Conservation (phyloP, 169 alveolate genomes). For the Eimeria sp. region DNA sequence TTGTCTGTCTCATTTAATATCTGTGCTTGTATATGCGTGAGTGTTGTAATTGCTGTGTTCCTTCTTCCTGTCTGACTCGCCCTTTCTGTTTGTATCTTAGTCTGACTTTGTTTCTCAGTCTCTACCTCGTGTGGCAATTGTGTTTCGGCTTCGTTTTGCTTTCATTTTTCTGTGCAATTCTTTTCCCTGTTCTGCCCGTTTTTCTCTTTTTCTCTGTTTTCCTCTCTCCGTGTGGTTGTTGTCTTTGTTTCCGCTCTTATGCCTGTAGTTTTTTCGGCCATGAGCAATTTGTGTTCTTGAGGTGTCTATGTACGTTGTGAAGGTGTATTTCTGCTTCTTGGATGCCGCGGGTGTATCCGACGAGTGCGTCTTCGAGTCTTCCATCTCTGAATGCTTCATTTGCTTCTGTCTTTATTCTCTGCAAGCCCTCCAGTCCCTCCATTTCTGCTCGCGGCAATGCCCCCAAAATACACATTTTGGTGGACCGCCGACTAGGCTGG, state of each 20-base stretch:
- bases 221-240: background rate
- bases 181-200: background rate
- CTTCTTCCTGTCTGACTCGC: background rate
- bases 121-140: background rate
- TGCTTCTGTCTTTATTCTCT: background rate
- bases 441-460: background rate
- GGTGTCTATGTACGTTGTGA: background rate
- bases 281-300: too few species aligned
- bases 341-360: background rate
- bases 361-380: background rate
- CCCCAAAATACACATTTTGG: background rate
- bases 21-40: background rate
- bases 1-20: background rate
- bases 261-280: too few species aligned
- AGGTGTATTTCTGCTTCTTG: background rate
- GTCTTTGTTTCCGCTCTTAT: background rate
- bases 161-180: background rate
- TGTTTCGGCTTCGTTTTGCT: background rate
- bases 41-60: background rate
- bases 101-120: background rate
- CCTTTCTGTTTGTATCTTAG: background rate
- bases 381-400: background rate
- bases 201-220: background rate
- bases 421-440: background rate
- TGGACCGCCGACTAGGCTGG: too few species aligned